Conservation (phyloP, 768 basidiomycete genomes). For the Mycena indigotica region DNA sequence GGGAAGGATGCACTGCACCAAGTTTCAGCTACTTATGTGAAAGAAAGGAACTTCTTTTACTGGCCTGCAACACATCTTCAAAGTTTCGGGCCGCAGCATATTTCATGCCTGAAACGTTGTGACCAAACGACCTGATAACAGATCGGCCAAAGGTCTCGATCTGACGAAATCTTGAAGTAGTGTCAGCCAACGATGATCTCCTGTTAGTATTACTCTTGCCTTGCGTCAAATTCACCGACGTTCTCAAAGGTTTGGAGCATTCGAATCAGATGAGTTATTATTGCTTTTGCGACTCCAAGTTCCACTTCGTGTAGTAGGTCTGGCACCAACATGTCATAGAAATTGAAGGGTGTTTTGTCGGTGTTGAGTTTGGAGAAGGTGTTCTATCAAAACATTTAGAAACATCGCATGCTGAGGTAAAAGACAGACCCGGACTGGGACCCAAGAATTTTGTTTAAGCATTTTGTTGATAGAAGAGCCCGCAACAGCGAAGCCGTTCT, state of each 20-base stretch:
- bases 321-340: constrained; percentile 33
- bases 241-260: too few species aligned
- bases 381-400: constrained; percentile 30
- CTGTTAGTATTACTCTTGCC: constrained; percentile 18
- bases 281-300: constrained; percentile 40
- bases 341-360: constrained; percentile 29
- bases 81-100: constrained; percentile 28
- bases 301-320: constrained; percentile 48
- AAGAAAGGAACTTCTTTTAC: neutral
- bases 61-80: constrained; percentile 33
- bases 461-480: neutral
- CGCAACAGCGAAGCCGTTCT: too few species aligned
- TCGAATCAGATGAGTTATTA: too few species aligned
- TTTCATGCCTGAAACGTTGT: constrained; percentile 23
- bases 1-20: constrained; percentile 36
- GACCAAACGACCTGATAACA: constrained; percentile 24
- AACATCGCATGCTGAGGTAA: neutral
- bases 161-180: constrained; percentile 26
- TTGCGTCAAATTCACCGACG: constrained; percentile 25
- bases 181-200: neutral
- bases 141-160: constrained; percentile 25
- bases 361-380: too few species aligned
- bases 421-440: constrained; percentile 1
- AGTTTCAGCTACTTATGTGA: neutral
- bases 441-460: constrained; percentile 1